phyloP scores from a whole-genome alignment of 495 filamentous ascomycete species.

The Aspergillus asperescens region DNA sequence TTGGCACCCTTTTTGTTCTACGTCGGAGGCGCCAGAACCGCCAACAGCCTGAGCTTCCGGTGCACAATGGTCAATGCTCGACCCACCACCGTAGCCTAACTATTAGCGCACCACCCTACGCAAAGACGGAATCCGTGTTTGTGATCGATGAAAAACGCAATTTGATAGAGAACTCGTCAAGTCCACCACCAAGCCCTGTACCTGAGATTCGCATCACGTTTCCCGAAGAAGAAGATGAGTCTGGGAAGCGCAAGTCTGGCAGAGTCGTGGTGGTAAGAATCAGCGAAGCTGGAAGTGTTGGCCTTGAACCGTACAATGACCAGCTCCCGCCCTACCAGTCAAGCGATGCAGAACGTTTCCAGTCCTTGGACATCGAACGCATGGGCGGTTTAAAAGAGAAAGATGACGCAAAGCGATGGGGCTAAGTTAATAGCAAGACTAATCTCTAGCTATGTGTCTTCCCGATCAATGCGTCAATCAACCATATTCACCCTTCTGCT shows the following conservation, averaged over 20 bases:
- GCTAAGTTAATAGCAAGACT: slow-evolving; percentile 18
- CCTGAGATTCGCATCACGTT: slow-evolving; percentile 98
- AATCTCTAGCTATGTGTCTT: slow-evolving; percentile 5
- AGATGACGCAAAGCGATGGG: slow-evolving; percentile 42
- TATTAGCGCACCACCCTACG: slow-evolving; percentile 51
- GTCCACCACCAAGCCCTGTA: slow-evolving; percentile 76
- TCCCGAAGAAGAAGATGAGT: slow-evolving; percentile 86
- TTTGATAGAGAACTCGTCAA: slow-evolving; percentile 66
- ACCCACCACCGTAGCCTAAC: slow-evolving; percentile 62
- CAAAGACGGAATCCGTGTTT: slow-evolving; percentile 59
- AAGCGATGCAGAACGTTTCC: slow-evolving; percentile 68
- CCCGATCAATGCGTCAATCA: slow-evolving; percentile 11
- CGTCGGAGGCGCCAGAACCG: slow-evolving; percentile 55
- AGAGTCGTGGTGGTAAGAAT: slow-evolving; percentile 89
- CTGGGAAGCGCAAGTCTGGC: slow-evolving; percentile 75
- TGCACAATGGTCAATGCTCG: slow-evolving; percentile 54
- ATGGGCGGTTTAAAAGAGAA: slow-evolving; percentile 96
- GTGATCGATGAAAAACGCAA: slow-evolving; percentile 69
- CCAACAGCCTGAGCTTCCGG: slow-evolving; percentile 50
- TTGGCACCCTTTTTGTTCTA: slow-evolving; percentile 63
- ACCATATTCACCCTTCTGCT: slow-evolving; percentile 8
- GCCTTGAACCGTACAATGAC: slow-evolving; percentile 77
- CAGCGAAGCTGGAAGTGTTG: slow-evolving; percentile 76
- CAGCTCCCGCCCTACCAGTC: slow-evolving; percentile 86
- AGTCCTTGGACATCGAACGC: slow-evolving; percentile 87